These are phyloP conservation scores for Neurospora cerealis DNA, from an alignment of 495 filamentous ascomycete genomes.

Conservation along the genomic window DNA sequence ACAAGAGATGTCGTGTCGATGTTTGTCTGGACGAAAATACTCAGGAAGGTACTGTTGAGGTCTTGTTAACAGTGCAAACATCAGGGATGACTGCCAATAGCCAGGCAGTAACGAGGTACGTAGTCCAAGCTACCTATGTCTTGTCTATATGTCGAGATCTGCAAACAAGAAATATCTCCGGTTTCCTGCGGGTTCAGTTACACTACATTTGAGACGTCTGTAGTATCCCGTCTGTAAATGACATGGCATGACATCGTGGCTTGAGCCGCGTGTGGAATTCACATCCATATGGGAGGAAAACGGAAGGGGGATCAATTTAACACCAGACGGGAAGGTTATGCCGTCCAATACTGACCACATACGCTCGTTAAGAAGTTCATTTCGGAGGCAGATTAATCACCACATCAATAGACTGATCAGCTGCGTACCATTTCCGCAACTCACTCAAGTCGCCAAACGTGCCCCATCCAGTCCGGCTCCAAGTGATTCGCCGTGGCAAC, in stretches of 20 bases:
- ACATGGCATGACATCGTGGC: neutral
- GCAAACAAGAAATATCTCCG: neutral
- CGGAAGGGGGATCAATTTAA: neutral
- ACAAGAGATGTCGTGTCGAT: neutral
- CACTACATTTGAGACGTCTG: neutral
- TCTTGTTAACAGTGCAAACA: neutral
- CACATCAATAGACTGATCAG: neutral
- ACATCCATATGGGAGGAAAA: neutral
- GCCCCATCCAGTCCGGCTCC: constrained; percentile 62
- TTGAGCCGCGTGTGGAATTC: neutral
- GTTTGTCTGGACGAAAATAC: neutral
- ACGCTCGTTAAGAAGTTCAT: neutral
- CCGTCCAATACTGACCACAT: neutral
- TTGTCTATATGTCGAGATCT: neutral
- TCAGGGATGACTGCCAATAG: neutral
- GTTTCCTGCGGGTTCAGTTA: neutral
- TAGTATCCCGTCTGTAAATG: neutral
- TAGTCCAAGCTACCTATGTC: neutral
- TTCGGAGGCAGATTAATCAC: neutral
- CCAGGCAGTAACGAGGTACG: neutral
- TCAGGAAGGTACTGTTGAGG: neutral
- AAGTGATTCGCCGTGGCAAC: constrained; percentile 53
- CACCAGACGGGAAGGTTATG: neutral
- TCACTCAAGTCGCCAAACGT: constrained; percentile 14
- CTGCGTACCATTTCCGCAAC: neutral